Conservation (phyloP, 768 basidiomycete genomes). For the Pholiota microspora region DNA sequence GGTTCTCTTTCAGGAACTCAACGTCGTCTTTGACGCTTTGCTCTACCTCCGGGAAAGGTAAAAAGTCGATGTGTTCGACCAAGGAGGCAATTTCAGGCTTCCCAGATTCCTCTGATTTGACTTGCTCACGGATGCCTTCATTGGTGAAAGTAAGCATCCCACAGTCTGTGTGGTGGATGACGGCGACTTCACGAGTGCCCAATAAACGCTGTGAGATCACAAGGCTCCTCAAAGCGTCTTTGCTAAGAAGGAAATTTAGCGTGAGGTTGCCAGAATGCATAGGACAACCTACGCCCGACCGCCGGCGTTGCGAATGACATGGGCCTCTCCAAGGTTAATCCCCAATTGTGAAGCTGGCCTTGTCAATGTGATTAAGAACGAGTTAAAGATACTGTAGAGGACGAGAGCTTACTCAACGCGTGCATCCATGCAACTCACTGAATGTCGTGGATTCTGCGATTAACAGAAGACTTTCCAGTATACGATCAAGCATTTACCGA, state of each 20-base stretch:
- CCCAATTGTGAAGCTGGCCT: slow-evolving; percentile 61
- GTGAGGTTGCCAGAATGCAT: neutral
- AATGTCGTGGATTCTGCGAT: neutral
- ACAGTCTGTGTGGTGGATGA: slow-evolving; percentile 72
- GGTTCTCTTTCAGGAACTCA: slow-evolving; percentile 51
- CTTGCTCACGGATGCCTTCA: slow-evolving; percentile 43
- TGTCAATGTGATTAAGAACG: neutral
- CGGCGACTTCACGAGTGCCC: slow-evolving; percentile 64
- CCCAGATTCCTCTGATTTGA: slow-evolving; percentile 44
- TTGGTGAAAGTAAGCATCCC: slow-evolving; percentile 69
- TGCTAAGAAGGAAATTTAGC: slow-evolving; percentile 29
- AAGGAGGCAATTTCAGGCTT: slow-evolving; percentile 25
- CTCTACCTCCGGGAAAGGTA: slow-evolving; percentile 51
- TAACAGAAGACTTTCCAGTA: neutral
- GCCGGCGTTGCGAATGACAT: slow-evolving; percentile 75
- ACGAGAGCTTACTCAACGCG: slow-evolving; percentile 55
- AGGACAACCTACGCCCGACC: slow-evolving; percentile 49
- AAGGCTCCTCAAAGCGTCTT: slow-evolving; percentile 64
- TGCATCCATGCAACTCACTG: slow-evolving; percentile 76
- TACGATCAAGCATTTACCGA: slow-evolving; percentile 22
- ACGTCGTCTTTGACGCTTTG: slow-evolving; percentile 58
- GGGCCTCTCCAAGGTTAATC: slow-evolving; percentile 64
- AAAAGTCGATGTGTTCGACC: slow-evolving; percentile 49
- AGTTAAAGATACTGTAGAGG: neutral
- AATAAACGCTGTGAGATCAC: slow-evolving; percentile 73